These are phyloP conservation scores for Pelagophyceae sp. DNA, from an alignment of 352 stramenopile genomes.

Conservation along the genomic window DNA sequence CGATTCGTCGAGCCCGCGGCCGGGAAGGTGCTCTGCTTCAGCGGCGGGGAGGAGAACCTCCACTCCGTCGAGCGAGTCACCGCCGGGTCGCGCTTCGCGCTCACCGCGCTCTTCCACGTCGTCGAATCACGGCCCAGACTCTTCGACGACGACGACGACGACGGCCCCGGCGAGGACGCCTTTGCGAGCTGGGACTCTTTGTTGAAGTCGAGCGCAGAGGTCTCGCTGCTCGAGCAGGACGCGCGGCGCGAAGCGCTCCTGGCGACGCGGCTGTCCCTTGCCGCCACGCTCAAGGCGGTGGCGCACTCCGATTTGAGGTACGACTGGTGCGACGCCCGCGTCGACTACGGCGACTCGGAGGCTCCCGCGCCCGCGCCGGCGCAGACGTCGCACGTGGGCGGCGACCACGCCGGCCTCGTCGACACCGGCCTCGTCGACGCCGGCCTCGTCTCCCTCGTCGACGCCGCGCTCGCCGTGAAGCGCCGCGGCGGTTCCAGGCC, in stretches of 20 bases:
- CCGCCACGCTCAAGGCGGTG: not conserved
- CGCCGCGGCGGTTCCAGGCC: not conserved
- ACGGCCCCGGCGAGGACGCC: not conserved
- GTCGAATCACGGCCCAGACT: not conserved
- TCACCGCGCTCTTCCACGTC: not conserved
- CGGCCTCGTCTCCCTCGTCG: not conserved
- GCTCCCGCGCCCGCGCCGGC: not conserved
- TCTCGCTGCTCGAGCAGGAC: not conserved
- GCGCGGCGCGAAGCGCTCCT: not conserved
- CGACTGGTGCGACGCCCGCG: not conserved
- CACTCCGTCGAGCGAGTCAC: not conserved
- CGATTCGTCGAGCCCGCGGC: not conserved
- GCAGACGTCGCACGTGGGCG: not conserved
- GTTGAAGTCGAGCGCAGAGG: not conserved
- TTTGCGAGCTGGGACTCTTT: not conserved
- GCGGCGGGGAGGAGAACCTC: not conserved
- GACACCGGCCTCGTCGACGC: not conserved
- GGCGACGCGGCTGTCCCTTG: not conserved
- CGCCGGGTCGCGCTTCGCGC: not conserved
- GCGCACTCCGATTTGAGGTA: not conserved
- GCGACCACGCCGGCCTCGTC: not conserved
- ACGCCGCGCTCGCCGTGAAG: not conserved
- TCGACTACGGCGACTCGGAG: not conserved
- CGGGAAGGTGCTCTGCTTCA: not conserved
- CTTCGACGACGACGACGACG: not conserved